These are phyloP conservation scores for Agrocybe praecox DNA, from an alignment of 768 basidiomycete species.

Conservation along the genomic window DNA sequence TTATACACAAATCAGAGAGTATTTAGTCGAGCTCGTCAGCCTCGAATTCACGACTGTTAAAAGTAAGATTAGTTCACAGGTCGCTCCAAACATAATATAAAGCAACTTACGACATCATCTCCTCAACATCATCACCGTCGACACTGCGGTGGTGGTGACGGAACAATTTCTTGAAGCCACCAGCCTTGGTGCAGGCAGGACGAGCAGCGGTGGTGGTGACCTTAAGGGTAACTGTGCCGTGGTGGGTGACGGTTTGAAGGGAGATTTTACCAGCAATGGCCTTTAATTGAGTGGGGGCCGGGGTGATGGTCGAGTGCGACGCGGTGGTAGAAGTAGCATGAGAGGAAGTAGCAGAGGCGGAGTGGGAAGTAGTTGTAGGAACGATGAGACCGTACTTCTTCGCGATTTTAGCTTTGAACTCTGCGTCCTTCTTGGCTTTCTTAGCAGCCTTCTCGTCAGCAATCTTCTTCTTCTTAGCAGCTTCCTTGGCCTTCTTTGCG, in stretches of 20 bases:
- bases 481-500: constrained; percentile 13
- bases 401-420: constrained; percentile 10
- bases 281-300: constrained; percentile 12
- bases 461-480: neutral
- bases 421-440: constrained; percentile 13
- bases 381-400: constrained; percentile 12
- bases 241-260: constrained; percentile 15
- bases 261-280: constrained; percentile 11
- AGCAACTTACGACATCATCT: constrained; percentile 16
- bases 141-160: constrained; percentile 12
- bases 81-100: neutral
- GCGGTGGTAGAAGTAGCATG: constrained; percentile 3
- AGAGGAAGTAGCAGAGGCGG: constrained; percentile 7
- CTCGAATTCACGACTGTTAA: constrained; percentile 19
- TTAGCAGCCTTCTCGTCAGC: constrained; percentile 16
- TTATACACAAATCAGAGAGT: neutral
- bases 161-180: constrained; percentile 9
- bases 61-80: neutral
- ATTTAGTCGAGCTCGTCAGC: constrained; percentile 28
- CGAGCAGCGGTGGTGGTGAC: constrained; percentile 22
- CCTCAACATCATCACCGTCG: constrained; percentile 14
- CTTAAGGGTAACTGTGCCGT: constrained; percentile 23
- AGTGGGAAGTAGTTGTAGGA: constrained; percentile 5
- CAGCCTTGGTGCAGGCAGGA: constrained; percentile 22
- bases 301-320: constrained; percentile 8